Base-by-base conservation (phyloP, 352 stramenopile genomes). In the Pythium rhizo-oryzae region DNA sequence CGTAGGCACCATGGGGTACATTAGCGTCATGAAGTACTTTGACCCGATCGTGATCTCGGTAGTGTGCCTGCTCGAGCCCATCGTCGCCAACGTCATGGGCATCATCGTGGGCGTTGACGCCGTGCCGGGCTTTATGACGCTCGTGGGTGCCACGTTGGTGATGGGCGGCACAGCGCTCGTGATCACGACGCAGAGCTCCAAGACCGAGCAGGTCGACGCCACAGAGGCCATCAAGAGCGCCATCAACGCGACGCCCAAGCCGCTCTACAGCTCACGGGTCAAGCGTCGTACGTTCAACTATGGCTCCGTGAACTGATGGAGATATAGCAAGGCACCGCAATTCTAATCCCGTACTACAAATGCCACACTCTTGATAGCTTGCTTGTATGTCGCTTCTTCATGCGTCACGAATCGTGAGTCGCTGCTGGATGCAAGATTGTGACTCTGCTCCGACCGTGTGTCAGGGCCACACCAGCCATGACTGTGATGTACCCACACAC, bases 21-120 rank as follows among this genome's bases (percentile, higher is more conserved):
- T 97, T 69, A 91, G 81, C 44, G 89, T 96, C 47, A 93, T 98
- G 84, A 97, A 98, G 66, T 97, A 98, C 76, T 98, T 98, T 67
- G 90, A 97, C 66, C 84, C 90, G 24, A 93, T 98, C 56, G 88
- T 97, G 16, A 78, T 97, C 49, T 90, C 87, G 28, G 91, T 96
- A 53, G 87, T 97, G 28, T 94, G 85, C 58, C 69, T 97, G 19
- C 74, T 97, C 56, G 90, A 97, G 76, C 91, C 91, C 8, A 90
- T 97, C 53, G 74, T 94, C n/a, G 91, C 84, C 4, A 90, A 84
- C 15, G 76, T 78, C 8, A 85, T 97, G 56, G 91, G 89, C 43
- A 85, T 93, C 35, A 69, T 80, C 33, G 81, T 83, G 57, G 85
- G 87, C 16, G 85, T 97, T 4, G 87, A 94, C 62, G 49, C 74